Base-by-base conservation (phyloP, 305 asterid genomes). In the Fraxinus sp. region DNA sequence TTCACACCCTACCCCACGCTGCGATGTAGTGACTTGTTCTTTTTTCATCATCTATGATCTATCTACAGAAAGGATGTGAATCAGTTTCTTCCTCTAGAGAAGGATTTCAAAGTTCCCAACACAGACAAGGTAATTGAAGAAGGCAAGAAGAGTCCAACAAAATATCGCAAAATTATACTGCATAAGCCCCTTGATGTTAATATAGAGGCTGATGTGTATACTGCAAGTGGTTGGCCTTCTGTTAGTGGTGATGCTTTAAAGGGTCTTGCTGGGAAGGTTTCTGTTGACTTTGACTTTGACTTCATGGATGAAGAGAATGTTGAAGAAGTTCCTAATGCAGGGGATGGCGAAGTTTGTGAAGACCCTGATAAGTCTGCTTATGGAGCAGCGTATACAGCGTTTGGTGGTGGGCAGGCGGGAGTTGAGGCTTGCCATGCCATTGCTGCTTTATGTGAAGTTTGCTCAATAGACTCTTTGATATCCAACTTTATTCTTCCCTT, bases 151-250 rank as follows among this genome's bases (percentile, higher is more conserved):
- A 90, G 64, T 81, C 90, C 99, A 30, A 86, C 90, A 18, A 97
- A 97, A 84, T 87, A 18, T 81, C 89, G 94, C 20, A 93, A 91
- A 85, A 97, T 97, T 87, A 85, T 79, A 71, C 88, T 97, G 86
- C 90, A 88, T 71, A 97, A 88, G 85, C 87, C 92, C 83, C 92
- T 90, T 82, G 88, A 86, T 81, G 91, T 86, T 76, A 83, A 83
- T 75, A 82, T 92, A 26, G 88, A 86, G 89, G 74, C 93, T 62
- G 98, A 92, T 78, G 89, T 91, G 89, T 93, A 83, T 90, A 97
- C 99, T 16, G 91, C 95, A 37, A 92, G 96, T 81, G 99, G 99
- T 76, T 97, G 99, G 99, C 99, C 99, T 77, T 94, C 98, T 73
- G 91, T 92, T 76, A 86, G 98, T 81, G 98, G 98, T 70, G 95